Base-by-base conservation (phyloP, 768 basidiomycete genomes). In the Naganishia onofrii region DNA sequence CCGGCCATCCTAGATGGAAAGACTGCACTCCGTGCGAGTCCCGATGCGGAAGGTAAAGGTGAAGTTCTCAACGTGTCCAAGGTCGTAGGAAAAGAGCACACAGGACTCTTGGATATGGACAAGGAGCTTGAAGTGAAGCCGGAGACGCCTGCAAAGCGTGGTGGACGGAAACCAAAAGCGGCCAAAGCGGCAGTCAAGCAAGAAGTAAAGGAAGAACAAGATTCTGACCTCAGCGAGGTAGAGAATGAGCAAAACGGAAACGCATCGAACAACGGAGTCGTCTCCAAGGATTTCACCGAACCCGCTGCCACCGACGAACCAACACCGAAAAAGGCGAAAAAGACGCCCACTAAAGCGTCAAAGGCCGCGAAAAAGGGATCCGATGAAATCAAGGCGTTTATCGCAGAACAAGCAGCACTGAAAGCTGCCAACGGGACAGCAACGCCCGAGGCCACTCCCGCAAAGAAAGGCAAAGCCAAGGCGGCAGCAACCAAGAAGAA, bases 371-470 rank as follows among this genome's bases (percentile, higher is more conserved):
- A 71, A 53, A 71, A 68, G 51, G 70, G 70, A 2, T 34, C 70
- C 6, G 70, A 71, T 38, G 70, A 71, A 52, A 71, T 71, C 67
- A 71, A 71, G 55, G 70, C 70, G 21, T 71, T 71, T 48, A 55
- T 38, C 17, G 70, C 70, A 7, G 70, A 53, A 32, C 70, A 71
- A 46, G 66, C 70, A 21, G 52, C 46, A 36, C 34, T 32, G 7
- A 54, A 56, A 36, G 23, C 55, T 29, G 57, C 34, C 34, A 58
- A 58, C 34, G 57, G 34, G 23, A 58, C 57, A 15, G 42, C 42
- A 7, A 42, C 42, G 2, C 34, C 57, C 15, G 54, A 53, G 8
- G 32, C 28, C 6, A 48, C 34, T 3, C 54, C 53, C 7, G 63
- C 38, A 36, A 68, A 48, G 36, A 58, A 58, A 38, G 34, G 34